These are phyloP conservation scores for Panaeolus papilionaceus DNA, from an alignment of 768 basidiomycete species.

Conservation along the genomic window DNA sequence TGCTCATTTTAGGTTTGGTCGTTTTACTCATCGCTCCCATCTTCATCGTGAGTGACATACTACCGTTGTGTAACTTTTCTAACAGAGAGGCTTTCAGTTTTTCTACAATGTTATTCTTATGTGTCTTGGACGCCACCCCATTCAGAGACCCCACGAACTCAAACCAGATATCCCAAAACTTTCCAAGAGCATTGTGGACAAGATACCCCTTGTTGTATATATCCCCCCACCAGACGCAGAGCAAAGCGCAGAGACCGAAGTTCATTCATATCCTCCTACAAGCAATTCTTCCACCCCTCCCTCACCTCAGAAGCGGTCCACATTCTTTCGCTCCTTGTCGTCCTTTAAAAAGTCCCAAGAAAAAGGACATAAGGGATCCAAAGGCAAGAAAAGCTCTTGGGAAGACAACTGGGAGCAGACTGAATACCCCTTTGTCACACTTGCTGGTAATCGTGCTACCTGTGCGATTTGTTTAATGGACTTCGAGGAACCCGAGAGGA, in stretches of 20 bases:
- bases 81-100: constrained; percentile 46
- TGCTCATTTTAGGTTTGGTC: constrained; percentile 74
- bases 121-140: constrained; percentile 79
- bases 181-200: constrained; percentile 72
- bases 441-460: constrained; percentile 83
- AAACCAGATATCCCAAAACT: constrained; percentile 82
- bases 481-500: constrained; percentile 73
- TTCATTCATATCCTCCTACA: constrained; percentile 70
- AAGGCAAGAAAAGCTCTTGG: constrained; percentile 54
- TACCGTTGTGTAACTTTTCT: constrained; percentile 18
- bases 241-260: constrained; percentile 38
- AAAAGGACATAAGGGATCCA: constrained; percentile 21
- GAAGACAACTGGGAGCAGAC: constrained; percentile 80
- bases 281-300: constrained; percentile 30
- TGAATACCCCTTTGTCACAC: constrained; percentile 80
- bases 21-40: constrained; percentile 83
- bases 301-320: constrained; percentile 36
- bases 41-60: constrained; percentile 63
- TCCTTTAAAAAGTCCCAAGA: constrained; percentile 25
- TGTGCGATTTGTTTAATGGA: constrained; percentile 88
- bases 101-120: constrained; percentile 82
- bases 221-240: constrained; percentile 78
- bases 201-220: constrained; percentile 85
- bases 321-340: constrained; percentile 27
- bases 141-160: constrained; percentile 76